A percentile compares a stretch with the other conserved stretches of the same genome.
Conservation (phyloP, 345 rosid species). For the Atalantia buxifolia region DNA sequence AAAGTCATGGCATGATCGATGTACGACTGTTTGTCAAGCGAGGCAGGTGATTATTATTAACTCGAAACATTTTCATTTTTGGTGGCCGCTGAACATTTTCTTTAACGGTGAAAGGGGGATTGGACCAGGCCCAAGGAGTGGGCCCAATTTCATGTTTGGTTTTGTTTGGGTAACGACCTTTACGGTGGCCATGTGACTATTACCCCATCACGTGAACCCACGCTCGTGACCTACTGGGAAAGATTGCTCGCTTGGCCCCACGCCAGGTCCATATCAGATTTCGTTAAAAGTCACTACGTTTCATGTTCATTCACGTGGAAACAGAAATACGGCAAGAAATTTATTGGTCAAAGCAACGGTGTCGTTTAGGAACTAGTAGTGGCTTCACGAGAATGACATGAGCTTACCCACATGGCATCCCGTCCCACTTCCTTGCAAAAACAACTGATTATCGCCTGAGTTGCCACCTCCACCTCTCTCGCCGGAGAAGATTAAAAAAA, state of each 20-base stretch:
- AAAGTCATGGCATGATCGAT: too few relatives aligned
- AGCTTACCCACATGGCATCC: slow-evolving; percentile 17
- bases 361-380: not conserved
- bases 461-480: not conserved
- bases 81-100: too few relatives aligned
- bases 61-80: too few relatives aligned
- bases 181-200: not conserved
- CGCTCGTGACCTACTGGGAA: not conserved
- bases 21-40: too few relatives aligned
- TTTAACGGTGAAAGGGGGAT: not conserved
- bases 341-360: not conserved
- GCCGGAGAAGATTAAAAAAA: not conserved
- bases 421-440: not conserved
- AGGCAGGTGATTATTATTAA: too few relatives aligned
- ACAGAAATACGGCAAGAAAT: not conserved
- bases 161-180: not conserved
- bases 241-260: too few relatives aligned
- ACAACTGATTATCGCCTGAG: not conserved
- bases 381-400: slow-evolving; percentile 31
- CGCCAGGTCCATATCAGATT: too few relatives aligned
- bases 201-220: not conserved
- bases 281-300: too few relatives aligned
- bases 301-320: not conserved
- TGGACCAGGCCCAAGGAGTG: not conserved
- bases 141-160: not conserved